phyloP scores from a whole-genome alignment of 768 basidiomycete species.

The Fomitopsis serialis region DNA sequence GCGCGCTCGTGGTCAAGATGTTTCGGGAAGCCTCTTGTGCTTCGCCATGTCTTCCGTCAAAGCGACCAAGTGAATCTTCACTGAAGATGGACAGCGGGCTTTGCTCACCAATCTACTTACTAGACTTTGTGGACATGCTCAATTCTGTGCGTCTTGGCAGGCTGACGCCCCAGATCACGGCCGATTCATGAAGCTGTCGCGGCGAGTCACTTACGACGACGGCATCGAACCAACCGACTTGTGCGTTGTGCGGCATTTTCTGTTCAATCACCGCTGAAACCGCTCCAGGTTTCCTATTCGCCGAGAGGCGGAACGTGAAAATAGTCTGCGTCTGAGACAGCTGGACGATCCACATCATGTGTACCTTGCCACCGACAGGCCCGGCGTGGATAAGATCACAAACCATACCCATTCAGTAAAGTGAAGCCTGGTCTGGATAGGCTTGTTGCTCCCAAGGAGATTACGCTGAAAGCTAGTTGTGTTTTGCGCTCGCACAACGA shows the following conservation, averaged over 20 bases:
- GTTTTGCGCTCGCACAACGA: neutral
- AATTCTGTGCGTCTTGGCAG: conserved; percentile 82
- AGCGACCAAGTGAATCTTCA: conserved; percentile 60
- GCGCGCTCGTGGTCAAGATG: conserved; percentile 71
- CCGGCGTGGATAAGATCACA: conserved; percentile 37
- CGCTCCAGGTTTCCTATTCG: conserved; percentile 68
- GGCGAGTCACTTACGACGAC: conserved; percentile 58
- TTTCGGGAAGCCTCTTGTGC: conserved; percentile 47
- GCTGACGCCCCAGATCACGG: conserved; percentile 38
- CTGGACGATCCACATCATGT: conserved; percentile 33
- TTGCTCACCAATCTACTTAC: conserved; percentile 1
- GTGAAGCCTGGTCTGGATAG: conserved; percentile 47
- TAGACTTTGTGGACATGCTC: conserved; percentile 83
- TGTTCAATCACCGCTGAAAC: no score
- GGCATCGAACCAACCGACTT: conserved; percentile 80
- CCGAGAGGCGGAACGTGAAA: conserved; percentile 67
- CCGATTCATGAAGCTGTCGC: conserved; percentile 51
- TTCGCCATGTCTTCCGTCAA: conserved; percentile 83
- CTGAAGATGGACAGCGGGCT: neutral
- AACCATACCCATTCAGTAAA: conserved; percentile 20
- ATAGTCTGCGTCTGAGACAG: conserved; percentile 42
- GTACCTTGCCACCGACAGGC: conserved; percentile 41
- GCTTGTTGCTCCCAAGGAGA: conserved; percentile 48
- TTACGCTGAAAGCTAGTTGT: conserved; percentile 35
- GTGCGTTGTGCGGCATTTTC: conserved; percentile 13